These are phyloP conservation scores for Tylopilus subfusipes DNA, from an alignment of 768 basidiomycete genomes.

Conservation along the genomic window DNA sequence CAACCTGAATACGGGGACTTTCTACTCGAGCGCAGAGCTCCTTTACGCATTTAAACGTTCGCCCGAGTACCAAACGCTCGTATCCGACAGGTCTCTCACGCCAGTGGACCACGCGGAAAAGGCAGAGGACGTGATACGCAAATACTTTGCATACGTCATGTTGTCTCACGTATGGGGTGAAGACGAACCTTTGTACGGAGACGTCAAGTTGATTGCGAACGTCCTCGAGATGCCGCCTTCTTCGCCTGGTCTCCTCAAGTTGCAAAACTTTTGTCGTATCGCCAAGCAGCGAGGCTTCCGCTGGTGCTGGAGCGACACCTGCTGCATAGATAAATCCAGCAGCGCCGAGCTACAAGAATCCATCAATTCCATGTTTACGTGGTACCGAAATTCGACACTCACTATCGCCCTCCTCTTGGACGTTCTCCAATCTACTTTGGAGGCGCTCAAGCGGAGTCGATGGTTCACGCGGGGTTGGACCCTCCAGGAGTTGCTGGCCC, in stretches of 20 bases:
- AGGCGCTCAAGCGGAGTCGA: constrained; percentile 17
- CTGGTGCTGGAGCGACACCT: constrained; percentile 33
- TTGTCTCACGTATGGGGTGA: constrained; percentile 29
- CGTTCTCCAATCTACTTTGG: constrained; percentile 9
- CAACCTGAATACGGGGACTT: constrained; percentile 15
- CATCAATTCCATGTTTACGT: constrained; percentile 32
- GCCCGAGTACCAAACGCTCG: constrained; percentile 9
- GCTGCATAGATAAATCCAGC: constrained; percentile 30
- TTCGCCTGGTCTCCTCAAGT: constrained; percentile 17
- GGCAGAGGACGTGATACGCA: constrained; percentile 13
- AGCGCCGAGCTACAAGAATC: constrained; percentile 31
- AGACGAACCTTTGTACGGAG: constrained; percentile 24
- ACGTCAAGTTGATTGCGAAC: constrained; percentile 9
- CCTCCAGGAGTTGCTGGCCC: constrained; percentile 30
- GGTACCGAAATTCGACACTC: constrained; percentile 29
- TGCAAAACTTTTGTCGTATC: constrained; percentile 21
- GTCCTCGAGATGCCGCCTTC: constrained; percentile 18
- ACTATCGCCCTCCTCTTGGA: constrained; percentile 31
- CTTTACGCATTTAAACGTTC: constrained; percentile 17
- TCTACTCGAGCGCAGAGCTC: constrained; percentile 18
- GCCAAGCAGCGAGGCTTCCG: constrained; percentile 16
- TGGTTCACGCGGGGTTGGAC: constrained; percentile 30
- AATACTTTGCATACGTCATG: constrained; percentile 28
- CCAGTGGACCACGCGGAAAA: constrained; percentile 9
- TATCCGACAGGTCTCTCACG: constrained; percentile 5